Evolutionary conservation across 257 asterid species (phyloP), one percentile per base, ranked within the genome.

Genomic region (Ajuga chamaepitys): DNA sequence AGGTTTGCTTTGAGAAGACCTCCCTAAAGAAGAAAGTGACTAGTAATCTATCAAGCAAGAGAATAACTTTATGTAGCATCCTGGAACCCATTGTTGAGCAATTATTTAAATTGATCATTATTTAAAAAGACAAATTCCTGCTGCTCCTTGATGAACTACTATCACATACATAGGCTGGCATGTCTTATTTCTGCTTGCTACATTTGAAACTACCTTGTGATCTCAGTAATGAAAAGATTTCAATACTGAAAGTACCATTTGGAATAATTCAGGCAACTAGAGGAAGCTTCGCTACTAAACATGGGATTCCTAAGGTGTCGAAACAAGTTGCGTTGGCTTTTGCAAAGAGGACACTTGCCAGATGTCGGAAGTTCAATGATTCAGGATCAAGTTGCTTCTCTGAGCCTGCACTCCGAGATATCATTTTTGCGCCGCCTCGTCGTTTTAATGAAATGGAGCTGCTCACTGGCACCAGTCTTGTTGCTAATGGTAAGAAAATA

Each of bases 261-360:
- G 66, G 48, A 74, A 71, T 58, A 58, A 54, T 67, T 77, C 95
- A 93, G 99, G 96, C 99, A 51, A 93, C 97, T 73, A 81, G 86
- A 65, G 87, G 96, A 73, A 83, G 82, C 78, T 86, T 70, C 62
- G 97, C 96, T 67, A 70, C 91, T 61, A 90, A 90, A 79, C 77
- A 71, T 62, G 97, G 96, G 77, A 78, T 88, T 55, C 74, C 97
- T 10, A 90, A 84, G 87, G 95, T 94, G 70, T 77, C 95, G n/a
- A 89, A 79, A 67, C 97, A 78, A 54, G 88, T 78, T 63, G 96
- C 97, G 18, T 73, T 87, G 81, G 79, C 87, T 73, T 93, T 84
- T 81, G 92, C 84, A 47, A 83, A 59, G 85, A 84, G 99, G 75
- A 84, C 94, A 7, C 88, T 93, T 57, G 80, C 87, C 30, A 78